phyloP scores from a whole-genome alignment of 352 stramenopile species.

The Phytophthora constricta region DNA sequence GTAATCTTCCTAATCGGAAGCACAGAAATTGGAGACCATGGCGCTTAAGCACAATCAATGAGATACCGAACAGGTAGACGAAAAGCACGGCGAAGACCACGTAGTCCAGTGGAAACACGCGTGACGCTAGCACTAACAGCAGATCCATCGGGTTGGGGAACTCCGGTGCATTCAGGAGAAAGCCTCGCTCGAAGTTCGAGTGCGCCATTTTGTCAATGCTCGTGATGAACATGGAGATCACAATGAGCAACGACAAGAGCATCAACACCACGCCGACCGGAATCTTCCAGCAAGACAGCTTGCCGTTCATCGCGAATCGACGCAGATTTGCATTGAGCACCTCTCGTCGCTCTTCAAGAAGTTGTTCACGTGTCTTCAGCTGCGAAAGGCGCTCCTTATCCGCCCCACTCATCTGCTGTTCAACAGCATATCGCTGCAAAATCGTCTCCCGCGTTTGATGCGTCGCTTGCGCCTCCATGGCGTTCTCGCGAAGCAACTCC shows the following conservation, averaged over 20 bases:
- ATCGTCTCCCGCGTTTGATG: constrained; percentile 78
- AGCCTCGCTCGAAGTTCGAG: constrained; percentile 73
- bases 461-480: constrained; percentile 71
- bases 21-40: constrained; percentile 81
- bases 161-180: constrained; percentile 64
- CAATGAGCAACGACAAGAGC: constrained; percentile 68
- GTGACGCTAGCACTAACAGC: constrained; percentile 75
- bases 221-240: constrained; percentile 80
- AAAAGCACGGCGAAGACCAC: constrained; percentile 81
- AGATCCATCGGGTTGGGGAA: constrained; percentile 82
- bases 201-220: constrained; percentile 82
- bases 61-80: constrained; percentile 80
- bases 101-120: constrained; percentile 85
- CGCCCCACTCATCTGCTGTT: constrained; percentile 70
- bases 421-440: constrained; percentile 63
- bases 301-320: constrained; percentile 52
- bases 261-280: constrained; percentile 69
- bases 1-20: constrained; percentile 75
- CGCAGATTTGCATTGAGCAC: constrained; percentile 74
- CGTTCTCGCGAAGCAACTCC: constrained; percentile 76
- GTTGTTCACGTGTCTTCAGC: constrained; percentile 70
- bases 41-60: constrained; percentile 77
- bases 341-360: constrained; percentile 68
- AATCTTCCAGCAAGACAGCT: constrained; percentile 70
- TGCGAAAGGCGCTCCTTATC: constrained; percentile 80